Base-by-base conservation (phyloP, 352 stramenopile species). In the Pythium sp. region DNA sequence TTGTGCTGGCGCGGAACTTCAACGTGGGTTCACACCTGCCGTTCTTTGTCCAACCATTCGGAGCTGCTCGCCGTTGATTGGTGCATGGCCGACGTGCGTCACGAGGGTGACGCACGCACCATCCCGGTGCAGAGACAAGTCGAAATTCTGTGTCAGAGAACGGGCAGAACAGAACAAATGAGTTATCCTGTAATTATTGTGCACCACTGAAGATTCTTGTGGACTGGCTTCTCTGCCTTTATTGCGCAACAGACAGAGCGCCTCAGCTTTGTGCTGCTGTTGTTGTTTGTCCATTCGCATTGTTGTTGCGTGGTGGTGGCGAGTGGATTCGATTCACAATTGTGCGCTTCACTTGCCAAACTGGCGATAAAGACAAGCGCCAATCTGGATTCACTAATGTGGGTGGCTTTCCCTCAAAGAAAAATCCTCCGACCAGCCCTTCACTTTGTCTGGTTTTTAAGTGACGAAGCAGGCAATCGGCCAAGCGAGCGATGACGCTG, bases 91-190 rank as follows among this genome's bases (percentile, higher is more conserved):
- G 4, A 30, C 18, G 32, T 18, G 20, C 32, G 56, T 62, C 56
- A 49, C 56, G 0, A 2, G 7, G 2, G 20, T 62, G 57, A 62
- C 57, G 57, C 57, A 14, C 8, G 32, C 30, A 3, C 30, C 32
- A 22, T 49, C 30, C 20, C n/a, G 8, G 32, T 62, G 32, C 57
- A 62, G 57, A 62, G 57, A 62, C 38, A 65, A 47, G 59, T 65
- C 28, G 7, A 14, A 36, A 4, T 1, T 22, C 3, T 1, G 9
- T 1, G 24, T 18, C 18, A 43, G 38, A 57, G 32, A 57, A 41
- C 18, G 26, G 12, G 14, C 38, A 14, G 30, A 22, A 1, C 22
- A 30, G 22, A 18, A 20, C 5, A 32, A 22, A 38, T 65, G 57
- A 62, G 46, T 65, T 65, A 65, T 57, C 38, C 34, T 6, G 8